phyloP scores from a whole-genome alignment of 192 early-diverging fungal genomes.

The Coemansia sp. region DNA sequence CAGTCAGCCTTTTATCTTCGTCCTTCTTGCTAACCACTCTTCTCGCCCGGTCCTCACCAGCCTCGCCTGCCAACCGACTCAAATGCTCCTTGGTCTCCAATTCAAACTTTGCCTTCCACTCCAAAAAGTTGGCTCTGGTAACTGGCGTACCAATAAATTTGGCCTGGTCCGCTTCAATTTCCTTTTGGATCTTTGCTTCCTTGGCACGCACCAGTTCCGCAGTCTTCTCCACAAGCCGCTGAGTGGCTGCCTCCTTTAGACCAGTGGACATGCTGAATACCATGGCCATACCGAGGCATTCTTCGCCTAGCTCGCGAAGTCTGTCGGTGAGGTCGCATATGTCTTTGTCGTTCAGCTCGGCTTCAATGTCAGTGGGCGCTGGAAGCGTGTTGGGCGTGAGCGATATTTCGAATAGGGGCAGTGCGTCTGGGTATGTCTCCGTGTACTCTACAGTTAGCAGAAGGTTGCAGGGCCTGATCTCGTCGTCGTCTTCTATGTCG shows the following conservation, averaged over 20 bases:
- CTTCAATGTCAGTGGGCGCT: slow-evolving; percentile 47
- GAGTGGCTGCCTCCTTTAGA: slow-evolving; percentile 74
- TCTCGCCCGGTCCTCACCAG: slow-evolving; percentile 41
- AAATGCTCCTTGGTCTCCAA: slow-evolving; percentile 58
- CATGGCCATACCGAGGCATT: slow-evolving; percentile 90
- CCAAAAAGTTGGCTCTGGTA: slow-evolving; percentile 73
- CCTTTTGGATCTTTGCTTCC: slow-evolving; percentile 61
- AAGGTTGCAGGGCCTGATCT: slow-evolving; percentile 58
- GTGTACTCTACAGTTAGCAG: slow-evolving; percentile 68
- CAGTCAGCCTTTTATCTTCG: slow-evolving; percentile 58
- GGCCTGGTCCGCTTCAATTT: slow-evolving; percentile 73
- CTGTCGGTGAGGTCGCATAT: slow-evolving; percentile 37
- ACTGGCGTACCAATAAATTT: slow-evolving; percentile 84
- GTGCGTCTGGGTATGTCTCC: slow-evolving; percentile 70
- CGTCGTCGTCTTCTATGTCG: slow-evolving; percentile 67
- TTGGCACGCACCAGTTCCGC: slow-evolving; percentile 52
- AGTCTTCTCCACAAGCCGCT: slow-evolving; percentile 61
- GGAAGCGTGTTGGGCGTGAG: slow-evolving; percentile 39
- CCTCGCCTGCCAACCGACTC: slow-evolving; percentile 51
- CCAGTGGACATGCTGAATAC: slow-evolving; percentile 79
- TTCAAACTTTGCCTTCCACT: slow-evolving; percentile 83
- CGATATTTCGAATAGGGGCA: slow-evolving; percentile 67
- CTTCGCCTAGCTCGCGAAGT: slow-evolving; percentile 55
- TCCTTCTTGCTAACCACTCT: slow-evolving; percentile 55
- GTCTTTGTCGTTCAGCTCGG: slow-evolving; percentile 43